Percentiles rank a stretch among this genome's conserved stretches.
These are phyloP conservation scores for Mariannaea sp. DNA, from an alignment of 2,329 filamentous ascomycete genomes.

Conservation along the genomic window DNA sequence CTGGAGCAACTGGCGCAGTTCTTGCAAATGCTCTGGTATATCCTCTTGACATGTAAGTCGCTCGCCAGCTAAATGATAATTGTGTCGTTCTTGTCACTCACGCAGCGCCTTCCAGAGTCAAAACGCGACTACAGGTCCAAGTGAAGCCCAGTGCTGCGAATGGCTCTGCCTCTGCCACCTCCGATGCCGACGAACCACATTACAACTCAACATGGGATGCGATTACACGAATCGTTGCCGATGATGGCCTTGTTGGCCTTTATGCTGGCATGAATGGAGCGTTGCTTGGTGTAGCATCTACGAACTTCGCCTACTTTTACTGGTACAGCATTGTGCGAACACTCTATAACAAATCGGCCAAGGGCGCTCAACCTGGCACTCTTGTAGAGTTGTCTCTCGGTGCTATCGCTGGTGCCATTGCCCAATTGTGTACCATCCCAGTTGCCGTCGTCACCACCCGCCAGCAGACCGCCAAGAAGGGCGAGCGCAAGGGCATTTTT, in stretches of 20 bases:
- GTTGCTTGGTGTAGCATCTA: constrained; percentile 89
- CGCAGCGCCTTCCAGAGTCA: constrained; percentile 66
- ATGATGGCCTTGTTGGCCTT: constrained; percentile 80
- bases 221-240: constrained; percentile 78
- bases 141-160: constrained; percentile 64
- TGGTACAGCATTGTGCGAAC: constrained; percentile 92
- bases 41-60: constrained; percentile 88
- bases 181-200: constrained; percentile 62
- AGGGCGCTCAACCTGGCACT: constrained; percentile 69
- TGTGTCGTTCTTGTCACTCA: background rate
- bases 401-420: constrained; percentile 84
- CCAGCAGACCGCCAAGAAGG: constrained; percentile 89
- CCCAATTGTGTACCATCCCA: constrained; percentile 95
- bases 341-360: constrained; percentile 71
- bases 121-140: constrained; percentile 95
- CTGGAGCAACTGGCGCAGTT: constrained; percentile 90
- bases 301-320: constrained; percentile 99
- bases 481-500: constrained; percentile 81
- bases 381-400: constrained; percentile 82
- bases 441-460: constrained; percentile 94
- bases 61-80: background rate
- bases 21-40: constrained; percentile 95
- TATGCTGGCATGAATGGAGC: constrained; percentile 89
- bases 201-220: constrained; percentile 90
- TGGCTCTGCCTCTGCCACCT: constrained; percentile 48